phyloP scores from a whole-genome alignment of 768 basidiomycete genomes.

The Boletales sp. region DNA sequence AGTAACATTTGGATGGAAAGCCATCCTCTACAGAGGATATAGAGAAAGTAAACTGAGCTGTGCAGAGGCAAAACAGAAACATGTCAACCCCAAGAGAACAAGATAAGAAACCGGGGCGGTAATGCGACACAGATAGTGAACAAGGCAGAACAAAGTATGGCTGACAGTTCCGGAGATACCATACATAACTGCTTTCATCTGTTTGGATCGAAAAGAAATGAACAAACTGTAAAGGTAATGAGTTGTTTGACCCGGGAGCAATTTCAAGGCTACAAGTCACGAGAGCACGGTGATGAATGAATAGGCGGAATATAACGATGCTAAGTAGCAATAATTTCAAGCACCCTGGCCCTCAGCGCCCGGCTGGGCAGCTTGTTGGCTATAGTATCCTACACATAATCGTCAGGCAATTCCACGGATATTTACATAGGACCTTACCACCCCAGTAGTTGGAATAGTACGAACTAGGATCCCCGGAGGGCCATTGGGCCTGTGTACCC shows the following conservation, averaged over 20 bases:
- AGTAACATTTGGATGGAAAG: constrained; percentile 26
- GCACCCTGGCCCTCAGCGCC: constrained; percentile 49
- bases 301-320: constrained; percentile 23
- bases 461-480: constrained; percentile 63
- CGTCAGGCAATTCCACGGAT: constrained; percentile 10
- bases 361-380: constrained; percentile 67
- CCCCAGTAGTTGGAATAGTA: constrained; percentile 86
- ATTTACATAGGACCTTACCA: constrained; percentile 42
- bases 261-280: constrained; percentile 33
- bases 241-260: constrained; percentile 17
- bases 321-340: constrained; percentile 23
- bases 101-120: constrained; percentile 14
- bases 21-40: constrained; percentile 33
- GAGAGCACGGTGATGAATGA: constrained; percentile 23
- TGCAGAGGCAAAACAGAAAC: constrained; percentile 17
- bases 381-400: constrained; percentile 66
- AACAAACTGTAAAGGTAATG: constrained; percentile 19
- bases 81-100: constrained; percentile 24
- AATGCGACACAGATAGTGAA: constrained; percentile 21
- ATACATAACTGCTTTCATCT: constrained; percentile 32
- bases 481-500: constrained; percentile 74
- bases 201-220: constrained; percentile 28
- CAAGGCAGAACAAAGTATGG: constrained; percentile 27
- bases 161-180: constrained; percentile 30
- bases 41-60: constrained; percentile 18